These are phyloP conservation scores for Croton setiger DNA, from an alignment of 441 rosid genomes.

Conservation along the genomic window DNA sequence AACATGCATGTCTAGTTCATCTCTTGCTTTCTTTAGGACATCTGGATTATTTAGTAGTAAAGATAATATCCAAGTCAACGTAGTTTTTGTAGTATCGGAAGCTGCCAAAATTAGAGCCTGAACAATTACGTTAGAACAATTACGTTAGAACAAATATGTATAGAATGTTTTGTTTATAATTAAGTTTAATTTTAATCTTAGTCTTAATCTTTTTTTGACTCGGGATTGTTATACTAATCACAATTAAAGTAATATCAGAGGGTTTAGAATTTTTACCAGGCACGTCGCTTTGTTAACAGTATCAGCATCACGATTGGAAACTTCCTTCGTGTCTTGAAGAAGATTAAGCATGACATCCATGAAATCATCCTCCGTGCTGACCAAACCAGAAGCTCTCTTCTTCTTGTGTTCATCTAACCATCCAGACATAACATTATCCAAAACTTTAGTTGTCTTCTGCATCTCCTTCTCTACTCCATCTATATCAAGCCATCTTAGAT, in stretches of 20 bases:
- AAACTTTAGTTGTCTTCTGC: background rate
- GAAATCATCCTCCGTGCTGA: background rate
- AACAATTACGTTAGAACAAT: no score
- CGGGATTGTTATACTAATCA: no score
- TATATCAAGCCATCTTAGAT: background rate
- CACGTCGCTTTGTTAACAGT: background rate
- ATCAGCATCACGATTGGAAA: background rate
- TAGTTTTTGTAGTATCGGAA: background rate
- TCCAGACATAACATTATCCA: background rate
- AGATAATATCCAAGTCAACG: background rate
- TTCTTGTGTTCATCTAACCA: background rate
- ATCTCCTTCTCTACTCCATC: background rate
- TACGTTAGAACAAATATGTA: no score
- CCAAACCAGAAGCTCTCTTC: background rate
- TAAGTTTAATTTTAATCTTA: no score
- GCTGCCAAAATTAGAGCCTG: background rate
- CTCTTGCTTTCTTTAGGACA: background rate
- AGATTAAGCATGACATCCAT: background rate
- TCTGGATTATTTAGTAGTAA: background rate
- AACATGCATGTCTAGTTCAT: background rate
- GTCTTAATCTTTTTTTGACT: no score
- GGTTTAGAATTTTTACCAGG: background rate
- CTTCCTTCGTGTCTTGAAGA: background rate
- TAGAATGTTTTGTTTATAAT: no score
- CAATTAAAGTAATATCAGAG: no score